Base-by-base conservation (phyloP, 1,139 yeast genomes). In the Tardiomyces digboiensis region DNA sequence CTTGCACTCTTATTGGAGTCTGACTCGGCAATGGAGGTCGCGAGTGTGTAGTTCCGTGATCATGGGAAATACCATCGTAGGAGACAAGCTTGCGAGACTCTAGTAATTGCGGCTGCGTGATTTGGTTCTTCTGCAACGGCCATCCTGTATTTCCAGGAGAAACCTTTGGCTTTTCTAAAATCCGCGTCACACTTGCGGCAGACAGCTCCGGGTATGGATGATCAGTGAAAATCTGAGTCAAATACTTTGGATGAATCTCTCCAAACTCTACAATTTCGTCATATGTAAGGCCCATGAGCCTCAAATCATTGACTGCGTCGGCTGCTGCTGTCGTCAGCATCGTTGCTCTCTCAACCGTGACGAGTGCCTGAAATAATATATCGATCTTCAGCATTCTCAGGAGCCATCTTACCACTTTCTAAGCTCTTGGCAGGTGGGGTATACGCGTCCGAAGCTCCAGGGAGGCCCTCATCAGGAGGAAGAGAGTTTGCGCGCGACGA, bases 211-310 rank as follows among this genome's bases (percentile, higher is more conserved):
- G 16, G 16, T 26, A 13, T 26, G 33, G 33, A 4, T 16, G 33
- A 51, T 49, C 57, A 49, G 42, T 40, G 40, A 43, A 54, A 3
- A 53, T 42, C 13, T 47, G 47, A 2, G 47, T 29, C 33, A 56
- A 46, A 43, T 56, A 54, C 18, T 39, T 38, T 8, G 51, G 45
- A 29, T 51, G 47, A 8, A 46, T 52, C 14, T 49, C 43, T 36
- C 53, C 46, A 38, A 54, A 54, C 18, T 43, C 40, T 19, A 50
- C 47, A 18, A 62, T 61, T 36, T 60, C 63, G n/a, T 50, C 49
- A 43, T 57, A 55, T 14, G 53, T 47, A 36, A 59, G 49, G 7
- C 66, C 66, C 20, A 62, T 51, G 3, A 52, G 47, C 12, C 53
- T 45, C 37, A 62, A 45, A 36, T 57, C 57, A 14, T 33, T 40